Evolutionary conservation across 2,329 filamentous ascomycete species (phyloP), one percentile per base, ranked within the genome.

Genomic region (Microsporum audouinii): DNA sequence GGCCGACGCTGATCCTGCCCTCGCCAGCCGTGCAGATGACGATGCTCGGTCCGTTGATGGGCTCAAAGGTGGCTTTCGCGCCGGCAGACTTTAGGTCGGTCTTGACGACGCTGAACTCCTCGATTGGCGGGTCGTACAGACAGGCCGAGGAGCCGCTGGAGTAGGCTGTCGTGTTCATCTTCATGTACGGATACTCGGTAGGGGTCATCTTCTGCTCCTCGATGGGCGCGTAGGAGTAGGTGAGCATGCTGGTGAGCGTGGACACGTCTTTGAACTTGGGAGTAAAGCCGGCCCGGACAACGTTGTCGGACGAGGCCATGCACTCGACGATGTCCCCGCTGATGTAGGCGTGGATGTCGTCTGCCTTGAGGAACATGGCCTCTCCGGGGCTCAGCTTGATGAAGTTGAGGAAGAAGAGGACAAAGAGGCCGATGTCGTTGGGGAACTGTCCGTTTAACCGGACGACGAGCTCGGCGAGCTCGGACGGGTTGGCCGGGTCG

Each of bases 291-390:
- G 94, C 94, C 61, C 94, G 90, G 58, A 99, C 91, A 39, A 99
- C 94, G 67, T 99, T 99, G 81, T 99, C 94, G n/a, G 89, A 95
- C 6, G 90, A 88, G 0, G 94, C 94, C 94, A 99, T 99, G 79
- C 94, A 99, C 76, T 99, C 94, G 72, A 99, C 91, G 67, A 99
- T 96, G 71, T 99, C 92, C 38, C 76, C 76, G 3, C 75, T 78
- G 51, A 78, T 76, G 61, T 99, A 99, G 57, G 94, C 94, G 73
- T 99, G 94, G 68, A 97, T 97, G 70, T 97, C 94, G 70, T 99
- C 92, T 5, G 94, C 94, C 69, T 90, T 89, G 39, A 99, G 81
- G 77, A 97, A 99, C 79, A 99, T 88, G 6, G 92, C 94, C 76
- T 99, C 92, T 59, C 94, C 94, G 0, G 91, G 84, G 57, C 88